Evolutionary conservation across 345 rosid genomes (phyloP).

Genomic region (Pistacia vera): DNA sequence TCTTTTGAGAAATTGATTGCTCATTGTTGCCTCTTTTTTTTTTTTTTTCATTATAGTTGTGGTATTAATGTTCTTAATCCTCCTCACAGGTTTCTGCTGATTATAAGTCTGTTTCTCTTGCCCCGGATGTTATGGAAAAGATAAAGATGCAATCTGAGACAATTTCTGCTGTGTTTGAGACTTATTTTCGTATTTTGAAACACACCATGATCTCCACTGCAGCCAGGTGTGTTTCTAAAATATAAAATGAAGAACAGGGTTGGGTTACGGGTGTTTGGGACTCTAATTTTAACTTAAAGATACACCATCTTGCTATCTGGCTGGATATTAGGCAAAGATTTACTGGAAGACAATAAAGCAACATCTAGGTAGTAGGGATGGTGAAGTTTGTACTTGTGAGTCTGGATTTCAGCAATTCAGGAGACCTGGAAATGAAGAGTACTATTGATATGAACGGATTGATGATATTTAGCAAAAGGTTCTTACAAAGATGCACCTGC

Average conservation of each 20-base stretch:
- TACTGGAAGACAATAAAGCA: not conserved
- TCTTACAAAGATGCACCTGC: not conserved
- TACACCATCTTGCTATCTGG: not conserved
- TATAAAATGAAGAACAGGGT: constrained; percentile 10
- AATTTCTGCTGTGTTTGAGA: constrained; percentile 88
- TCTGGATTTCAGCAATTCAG: not conserved
- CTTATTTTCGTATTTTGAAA: constrained; percentile 86
- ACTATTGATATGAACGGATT: not conserved
- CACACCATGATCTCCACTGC: constrained; percentile 54
- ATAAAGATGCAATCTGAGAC: constrained; percentile 78
- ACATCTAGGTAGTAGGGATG: not conserved
- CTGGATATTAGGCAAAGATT: not conserved
- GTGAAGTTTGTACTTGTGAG: too few relatives aligned
- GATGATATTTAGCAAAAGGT: not conserved
- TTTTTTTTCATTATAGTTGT: not conserved
- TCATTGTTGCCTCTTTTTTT: not conserved
- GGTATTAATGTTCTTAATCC: constrained; percentile 12
- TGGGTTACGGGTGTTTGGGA: not conserved
- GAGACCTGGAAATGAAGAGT: not conserved
- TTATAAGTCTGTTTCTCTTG: constrained; percentile 67
- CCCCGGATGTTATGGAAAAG: constrained; percentile 60
- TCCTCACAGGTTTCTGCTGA: constrained; percentile 76
- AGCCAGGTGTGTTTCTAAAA: constrained; percentile 49
- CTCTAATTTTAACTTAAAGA: not conserved
- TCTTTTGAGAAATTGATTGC: not conserved